Conservation (phyloP, 225 moss, liverwort and hornwort species). For the Pseudoscleropodium purum region DNA sequence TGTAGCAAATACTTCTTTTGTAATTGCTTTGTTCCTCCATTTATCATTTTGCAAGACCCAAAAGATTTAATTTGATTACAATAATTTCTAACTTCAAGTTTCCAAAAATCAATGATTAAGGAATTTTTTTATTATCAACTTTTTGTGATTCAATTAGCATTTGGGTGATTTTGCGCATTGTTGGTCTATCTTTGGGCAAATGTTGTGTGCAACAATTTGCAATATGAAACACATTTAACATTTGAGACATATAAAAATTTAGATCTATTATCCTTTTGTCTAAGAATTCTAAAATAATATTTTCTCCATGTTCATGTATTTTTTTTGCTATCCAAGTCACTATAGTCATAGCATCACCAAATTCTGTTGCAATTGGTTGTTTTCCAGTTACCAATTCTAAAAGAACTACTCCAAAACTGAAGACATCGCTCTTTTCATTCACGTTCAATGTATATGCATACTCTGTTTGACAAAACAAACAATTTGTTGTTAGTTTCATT, state of each 20-base stretch:
- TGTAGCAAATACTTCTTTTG: not conserved
- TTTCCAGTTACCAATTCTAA: conserved; percentile 48
- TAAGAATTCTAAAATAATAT: not conserved
- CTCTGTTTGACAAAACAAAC: conserved; percentile 2
- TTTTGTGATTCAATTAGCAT: conserved; percentile 23
- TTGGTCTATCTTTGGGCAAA: conserved; percentile 28
- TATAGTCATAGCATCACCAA: conserved; percentile 55
- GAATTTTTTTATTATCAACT: not conserved
- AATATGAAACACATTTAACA: conserved; percentile 30
- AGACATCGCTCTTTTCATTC: conserved; percentile 57
- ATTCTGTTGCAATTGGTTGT: conserved; percentile 30
- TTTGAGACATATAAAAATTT: not conserved
- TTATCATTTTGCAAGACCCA: not conserved
- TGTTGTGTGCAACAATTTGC: conserved; percentile 37
- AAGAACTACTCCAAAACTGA: conserved; percentile 56
- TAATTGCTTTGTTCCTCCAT: not conserved
- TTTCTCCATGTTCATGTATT: conserved; percentile 1
- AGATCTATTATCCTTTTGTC: conserved; percentile 18
- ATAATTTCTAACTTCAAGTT: not conserved
- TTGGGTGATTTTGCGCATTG: conserved; percentile 23
- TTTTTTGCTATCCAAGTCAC: conserved; percentile 32
- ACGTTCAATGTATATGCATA: conserved; percentile 54
- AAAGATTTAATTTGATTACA: not conserved
- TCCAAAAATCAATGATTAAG: not conserved
- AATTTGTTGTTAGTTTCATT: not conserved